These are phyloP conservation scores for Cladosporium phlei DNA, from an alignment of 2,329 filamentous ascomycete species.

Conservation along the genomic window DNA sequence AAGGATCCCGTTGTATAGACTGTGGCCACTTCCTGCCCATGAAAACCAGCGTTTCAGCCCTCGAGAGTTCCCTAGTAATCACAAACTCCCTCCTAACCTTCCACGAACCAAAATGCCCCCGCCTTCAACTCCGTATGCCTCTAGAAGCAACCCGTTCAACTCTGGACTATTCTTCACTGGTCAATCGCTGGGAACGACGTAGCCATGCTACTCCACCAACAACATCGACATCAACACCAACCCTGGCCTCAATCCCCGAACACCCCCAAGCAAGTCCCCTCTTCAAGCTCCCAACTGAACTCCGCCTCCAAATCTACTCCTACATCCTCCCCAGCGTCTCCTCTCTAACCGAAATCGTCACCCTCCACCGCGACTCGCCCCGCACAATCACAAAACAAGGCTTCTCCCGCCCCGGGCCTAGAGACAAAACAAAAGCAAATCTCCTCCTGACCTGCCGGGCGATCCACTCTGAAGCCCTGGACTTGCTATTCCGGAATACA, in stretches of 20 bases:
- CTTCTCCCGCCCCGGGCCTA: slow-evolving; percentile 20
- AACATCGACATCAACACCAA: slow-evolving; percentile 11
- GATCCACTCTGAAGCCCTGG: slow-evolving; percentile 39
- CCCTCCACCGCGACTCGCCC: slow-evolving; percentile 23
- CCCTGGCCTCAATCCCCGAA: neutral
- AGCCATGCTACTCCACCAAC: slow-evolving; percentile 16
- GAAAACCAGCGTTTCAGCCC: slow-evolving; percentile 21
- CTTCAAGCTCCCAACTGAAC: slow-evolving; percentile 52
- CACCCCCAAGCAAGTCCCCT: slow-evolving; percentile 23
- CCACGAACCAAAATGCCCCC: slow-evolving; percentile 23
- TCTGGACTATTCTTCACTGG: slow-evolving; percentile 4
- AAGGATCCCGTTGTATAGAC: slow-evolving; percentile 27
- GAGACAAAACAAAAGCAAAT: slow-evolving; percentile 38
- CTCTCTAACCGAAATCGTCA: slow-evolving; percentile 22
- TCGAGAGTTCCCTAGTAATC: slow-evolving; percentile 20
- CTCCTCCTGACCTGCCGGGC: slow-evolving; percentile 40
- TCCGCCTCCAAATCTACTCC: slow-evolving; percentile 44
- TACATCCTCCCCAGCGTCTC: slow-evolving; percentile 31
- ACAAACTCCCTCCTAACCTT: slow-evolving; percentile 14
- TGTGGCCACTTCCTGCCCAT: slow-evolving; percentile 27
- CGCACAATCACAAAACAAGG: slow-evolving; percentile 24
- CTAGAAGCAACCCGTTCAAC: slow-evolving; percentile 18
- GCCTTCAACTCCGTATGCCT: slow-evolving; percentile 25
- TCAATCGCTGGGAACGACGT: slow-evolving; percentile 14
- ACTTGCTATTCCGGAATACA: slow-evolving; percentile 44